A percentile compares a stretch with the other conserved stretches of the same genome.
Conservation (phyloP, 306 rosid genomes). For the Quercus wislizeni region DNA sequence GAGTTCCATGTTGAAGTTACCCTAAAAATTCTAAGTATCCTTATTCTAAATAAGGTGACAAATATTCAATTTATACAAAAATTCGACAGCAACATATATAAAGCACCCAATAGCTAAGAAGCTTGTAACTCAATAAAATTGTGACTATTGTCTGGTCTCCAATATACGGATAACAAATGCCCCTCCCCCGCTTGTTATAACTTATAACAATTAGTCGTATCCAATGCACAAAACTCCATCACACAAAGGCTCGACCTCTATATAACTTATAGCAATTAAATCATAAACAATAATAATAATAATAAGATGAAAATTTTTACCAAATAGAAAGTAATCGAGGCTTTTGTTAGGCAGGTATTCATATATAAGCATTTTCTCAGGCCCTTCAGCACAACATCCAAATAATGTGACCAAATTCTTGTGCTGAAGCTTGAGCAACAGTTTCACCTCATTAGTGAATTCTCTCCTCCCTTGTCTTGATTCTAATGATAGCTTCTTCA, state of each 20-base stretch:
- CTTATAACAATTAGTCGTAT: no score
- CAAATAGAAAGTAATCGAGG: slow-evolving; percentile 76
- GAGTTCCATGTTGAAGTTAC: no score
- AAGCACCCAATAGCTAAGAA: neutral
- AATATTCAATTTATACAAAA: neutral
- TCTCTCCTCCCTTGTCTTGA: slow-evolving; percentile 83
- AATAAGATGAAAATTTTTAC: slow-evolving; percentile 26
- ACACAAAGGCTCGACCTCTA: no score
- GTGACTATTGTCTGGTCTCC: no score
- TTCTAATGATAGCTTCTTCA: slow-evolving; percentile 70
- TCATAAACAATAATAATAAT: no score
- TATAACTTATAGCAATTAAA: no score
- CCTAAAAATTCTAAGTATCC: no score
- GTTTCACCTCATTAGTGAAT: slow-evolving; percentile 78
- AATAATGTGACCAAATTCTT: slow-evolving; percentile 65
- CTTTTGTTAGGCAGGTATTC: slow-evolving; percentile 86
- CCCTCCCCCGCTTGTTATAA: no score
- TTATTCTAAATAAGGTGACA: neutral
- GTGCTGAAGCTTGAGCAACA: slow-evolving; percentile 78
- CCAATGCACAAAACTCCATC: no score
- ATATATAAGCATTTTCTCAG: slow-evolving; percentile 93
- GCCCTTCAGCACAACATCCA: slow-evolving; percentile 90
- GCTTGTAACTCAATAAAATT: no score
- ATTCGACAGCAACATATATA: neutral
- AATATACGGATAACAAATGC: no score